Conservation (phyloP, 345 rosid species). For the Eucalyptus tenuipes region DNA sequence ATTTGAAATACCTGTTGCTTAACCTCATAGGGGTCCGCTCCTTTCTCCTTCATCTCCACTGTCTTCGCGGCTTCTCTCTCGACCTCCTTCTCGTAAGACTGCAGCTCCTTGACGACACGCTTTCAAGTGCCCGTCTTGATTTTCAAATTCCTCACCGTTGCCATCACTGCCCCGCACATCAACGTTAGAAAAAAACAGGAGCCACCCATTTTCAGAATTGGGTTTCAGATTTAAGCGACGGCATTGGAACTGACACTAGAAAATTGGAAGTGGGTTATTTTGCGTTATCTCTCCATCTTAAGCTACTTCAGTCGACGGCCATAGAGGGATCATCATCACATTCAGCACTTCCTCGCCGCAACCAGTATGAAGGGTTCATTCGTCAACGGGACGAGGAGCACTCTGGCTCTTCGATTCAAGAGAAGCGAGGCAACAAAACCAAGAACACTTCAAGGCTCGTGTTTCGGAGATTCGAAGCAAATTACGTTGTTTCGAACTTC, state of each 20-base stretch:
- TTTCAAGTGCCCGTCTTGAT: slow-evolving; percentile 71
- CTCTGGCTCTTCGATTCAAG: background rate
- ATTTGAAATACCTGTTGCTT: slow-evolving; percentile 65
- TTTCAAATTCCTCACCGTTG: slow-evolving; percentile 57
- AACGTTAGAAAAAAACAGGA: background rate
- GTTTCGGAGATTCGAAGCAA: background rate
- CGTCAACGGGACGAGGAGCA: background rate
- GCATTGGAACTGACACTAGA: background rate
- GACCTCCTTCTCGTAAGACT: slow-evolving; percentile 87
- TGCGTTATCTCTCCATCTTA: background rate
- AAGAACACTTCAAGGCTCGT: background rate
- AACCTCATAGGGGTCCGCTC: slow-evolving; percentile 86
- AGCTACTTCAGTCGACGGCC: background rate
- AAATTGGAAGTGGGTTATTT: background rate
- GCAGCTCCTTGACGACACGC: slow-evolving; percentile 65
- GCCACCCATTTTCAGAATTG: background rate
- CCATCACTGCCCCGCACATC: slow-evolving; percentile 22
- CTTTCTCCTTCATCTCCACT: slow-evolving; percentile 78
- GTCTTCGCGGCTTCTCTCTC: slow-evolving; percentile 87
- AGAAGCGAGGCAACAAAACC: background rate
- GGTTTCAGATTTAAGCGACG: background rate
- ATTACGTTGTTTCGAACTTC: background rate
- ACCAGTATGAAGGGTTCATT: background rate
- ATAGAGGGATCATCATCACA: background rate
- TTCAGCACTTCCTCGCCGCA: background rate